A percentile compares a stretch with the other conserved stretches of the same genome.
Conservation (phyloP, 2,329 filamentous ascomycete genomes). For the Colletotrichum tropicicola region DNA sequence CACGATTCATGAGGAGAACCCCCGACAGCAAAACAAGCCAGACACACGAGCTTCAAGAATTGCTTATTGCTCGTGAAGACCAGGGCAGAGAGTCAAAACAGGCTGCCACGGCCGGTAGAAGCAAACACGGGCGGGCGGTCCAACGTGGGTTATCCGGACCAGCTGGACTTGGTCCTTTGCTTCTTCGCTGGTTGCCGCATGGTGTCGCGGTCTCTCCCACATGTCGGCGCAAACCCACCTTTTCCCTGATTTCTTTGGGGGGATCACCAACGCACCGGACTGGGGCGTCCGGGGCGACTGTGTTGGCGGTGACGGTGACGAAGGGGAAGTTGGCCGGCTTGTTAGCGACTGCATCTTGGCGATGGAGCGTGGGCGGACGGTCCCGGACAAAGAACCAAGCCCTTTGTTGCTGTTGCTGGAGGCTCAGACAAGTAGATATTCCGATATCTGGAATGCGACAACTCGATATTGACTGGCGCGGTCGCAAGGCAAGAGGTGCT, state of each 20-base stretch:
- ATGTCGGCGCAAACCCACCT: slow-evolving; percentile 1
- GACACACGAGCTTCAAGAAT: not conserved
- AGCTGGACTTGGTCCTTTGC: not conserved
- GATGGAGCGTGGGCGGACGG: too few species aligned
- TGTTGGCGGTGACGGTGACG: not conserved
- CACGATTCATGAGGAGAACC: not conserved
- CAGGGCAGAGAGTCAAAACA: not conserved
- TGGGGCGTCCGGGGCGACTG: not conserved
- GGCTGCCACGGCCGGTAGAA: not conserved
- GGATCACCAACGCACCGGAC: slow-evolving; percentile 17
- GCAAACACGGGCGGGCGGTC: not conserved
- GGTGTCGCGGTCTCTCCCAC: slow-evolving; percentile 5
- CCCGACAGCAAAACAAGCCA: not conserved
- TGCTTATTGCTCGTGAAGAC: slow-evolving; percentile 11
- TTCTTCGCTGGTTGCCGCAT: not conserved
- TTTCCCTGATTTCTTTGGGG: slow-evolving; percentile 7
- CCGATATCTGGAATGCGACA: not conserved
- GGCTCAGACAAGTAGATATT: not conserved
- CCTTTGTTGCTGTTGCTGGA: not conserved
- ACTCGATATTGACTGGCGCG: not conserved
- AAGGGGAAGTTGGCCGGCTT: not conserved
- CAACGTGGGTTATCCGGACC: not conserved
- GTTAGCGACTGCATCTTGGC: not conserved
- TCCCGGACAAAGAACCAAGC: slow-evolving; percentile 3
- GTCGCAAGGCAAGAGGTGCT: not conserved